Evolutionary conservation across 306 rosid species (phyloP).

Genomic region (Cucumis melo): DNA sequence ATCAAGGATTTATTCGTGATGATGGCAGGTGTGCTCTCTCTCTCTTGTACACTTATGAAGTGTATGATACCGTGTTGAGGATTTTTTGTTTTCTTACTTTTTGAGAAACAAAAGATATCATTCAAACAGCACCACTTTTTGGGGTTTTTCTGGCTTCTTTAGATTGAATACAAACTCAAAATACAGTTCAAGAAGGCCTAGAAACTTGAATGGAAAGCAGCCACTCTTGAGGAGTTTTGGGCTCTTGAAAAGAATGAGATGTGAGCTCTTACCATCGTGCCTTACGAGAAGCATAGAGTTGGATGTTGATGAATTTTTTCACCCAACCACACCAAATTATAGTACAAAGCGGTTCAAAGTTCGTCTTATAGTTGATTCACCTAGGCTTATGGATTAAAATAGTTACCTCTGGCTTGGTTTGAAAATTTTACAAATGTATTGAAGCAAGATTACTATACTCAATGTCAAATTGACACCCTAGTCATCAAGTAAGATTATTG

Average conservation of each 20-base stretch:
- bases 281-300: neutral
- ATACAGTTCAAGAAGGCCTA: neutral
- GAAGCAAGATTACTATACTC: neutral
- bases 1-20: slow-evolving; percentile 82
- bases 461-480: neutral
- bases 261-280: neutral
- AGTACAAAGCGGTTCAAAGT: neutral
- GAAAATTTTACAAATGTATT: neutral
- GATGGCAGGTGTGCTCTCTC: slow-evolving; percentile 54
- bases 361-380: neutral
- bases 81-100: too few species aligned
- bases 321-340: neutral
- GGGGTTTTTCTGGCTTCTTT: neutral
- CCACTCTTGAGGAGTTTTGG: neutral
- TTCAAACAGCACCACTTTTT: neutral
- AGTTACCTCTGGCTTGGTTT: neutral
- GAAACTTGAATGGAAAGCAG: neutral
- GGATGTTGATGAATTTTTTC: neutral
- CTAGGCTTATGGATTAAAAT: neutral
- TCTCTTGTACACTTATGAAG: neutral
- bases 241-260: neutral
- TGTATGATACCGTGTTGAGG: neutral
- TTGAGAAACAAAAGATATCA: too few species aligned
- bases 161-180: neutral
- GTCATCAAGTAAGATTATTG: neutral